Percentiles rank a stretch among this genome's conserved stretches.
Conservation (phyloP, 2,329 filamentous ascomycete species). For the Talaromyces sp. region DNA sequence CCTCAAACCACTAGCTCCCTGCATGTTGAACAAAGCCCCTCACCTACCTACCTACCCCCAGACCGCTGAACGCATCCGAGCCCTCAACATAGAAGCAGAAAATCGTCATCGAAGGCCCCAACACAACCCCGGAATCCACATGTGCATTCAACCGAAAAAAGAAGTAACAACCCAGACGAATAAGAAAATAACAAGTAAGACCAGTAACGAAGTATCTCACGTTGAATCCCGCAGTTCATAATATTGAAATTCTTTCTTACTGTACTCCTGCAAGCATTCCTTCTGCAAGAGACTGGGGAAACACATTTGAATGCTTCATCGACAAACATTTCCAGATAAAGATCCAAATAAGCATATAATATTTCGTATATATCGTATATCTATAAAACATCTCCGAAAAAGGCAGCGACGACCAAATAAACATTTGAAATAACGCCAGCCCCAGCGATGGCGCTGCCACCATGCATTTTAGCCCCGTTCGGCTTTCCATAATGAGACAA, state of each 20-base stretch:
- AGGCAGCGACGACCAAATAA: constrained; percentile 4
- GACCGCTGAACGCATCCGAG: constrained; percentile 1
- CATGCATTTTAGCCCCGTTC: not conserved
- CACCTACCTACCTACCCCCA: not conserved
- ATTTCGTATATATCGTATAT: not conserved
- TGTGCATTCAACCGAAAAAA: too few species aligned
- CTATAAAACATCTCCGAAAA: not conserved
- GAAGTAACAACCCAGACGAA: not conserved
- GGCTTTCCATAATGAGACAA: not conserved
- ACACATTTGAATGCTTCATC: not conserved
- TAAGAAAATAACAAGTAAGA: not conserved
- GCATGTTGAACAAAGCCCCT: not conserved
- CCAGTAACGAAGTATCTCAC: not conserved
- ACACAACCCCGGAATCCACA: too few species aligned
- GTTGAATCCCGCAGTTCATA: not conserved
- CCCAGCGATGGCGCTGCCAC: not conserved
- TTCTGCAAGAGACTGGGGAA: not conserved
- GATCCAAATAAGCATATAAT: not conserved
- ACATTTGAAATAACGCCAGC: constrained; percentile 4
- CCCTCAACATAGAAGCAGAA: not conserved
- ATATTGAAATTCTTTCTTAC: too few species aligned
- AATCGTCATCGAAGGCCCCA: constrained; percentile 1
- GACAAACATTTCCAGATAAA: not conserved
- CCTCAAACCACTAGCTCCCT: not conserved
- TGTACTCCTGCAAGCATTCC: not conserved